Conservation (phyloP, 1,139 yeast genomes). For the Sugiyamaella castrensis region DNA sequence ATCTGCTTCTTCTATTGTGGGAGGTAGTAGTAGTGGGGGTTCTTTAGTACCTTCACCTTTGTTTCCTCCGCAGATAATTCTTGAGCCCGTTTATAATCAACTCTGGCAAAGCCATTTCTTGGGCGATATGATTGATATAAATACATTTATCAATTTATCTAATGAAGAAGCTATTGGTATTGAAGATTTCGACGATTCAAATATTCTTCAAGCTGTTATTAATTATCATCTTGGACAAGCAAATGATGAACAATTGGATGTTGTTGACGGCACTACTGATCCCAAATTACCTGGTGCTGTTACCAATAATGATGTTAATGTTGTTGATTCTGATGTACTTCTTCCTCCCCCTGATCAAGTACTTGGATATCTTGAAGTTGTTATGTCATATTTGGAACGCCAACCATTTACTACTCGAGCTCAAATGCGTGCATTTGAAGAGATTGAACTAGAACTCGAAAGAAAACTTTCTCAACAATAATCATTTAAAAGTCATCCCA, state of each 20-base stretch:
- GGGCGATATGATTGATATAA: conserved; percentile 13
- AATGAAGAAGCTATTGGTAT: conserved; percentile 12
- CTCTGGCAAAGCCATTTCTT: conserved; percentile 17
- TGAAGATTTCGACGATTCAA: conserved; percentile 14
- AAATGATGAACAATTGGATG: conserved; percentile 8
- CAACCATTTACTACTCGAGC: conserved; percentile 12
- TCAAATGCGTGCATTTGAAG: conserved; percentile 16
- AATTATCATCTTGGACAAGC: conserved; percentile 16
- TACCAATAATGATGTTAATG: not conserved
- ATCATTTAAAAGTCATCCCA: not conserved
- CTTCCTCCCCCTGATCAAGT: conserved; percentile 13
- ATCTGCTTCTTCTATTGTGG: conserved; percentile 1
- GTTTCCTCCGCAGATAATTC: conserved; percentile 11
- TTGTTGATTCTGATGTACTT: conserved; percentile 5
- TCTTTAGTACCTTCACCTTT: conserved; percentile 1
- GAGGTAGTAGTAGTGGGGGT: not conserved
- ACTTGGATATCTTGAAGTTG: conserved; percentile 12
- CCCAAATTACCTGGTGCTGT: conserved; percentile 1
- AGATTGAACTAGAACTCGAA: conserved; percentile 13
- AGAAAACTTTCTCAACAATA: not conserved
- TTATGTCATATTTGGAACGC: conserved; percentile 14
- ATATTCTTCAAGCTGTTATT: conserved; percentile 16
- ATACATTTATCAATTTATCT: conserved; percentile 8
- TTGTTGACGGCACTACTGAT: conserved; percentile 3
- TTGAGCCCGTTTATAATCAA: conserved; percentile 12